Conservation (phyloP, 2,329 filamentous ascomycete genomes). For the Talaromyces sp. region DNA sequence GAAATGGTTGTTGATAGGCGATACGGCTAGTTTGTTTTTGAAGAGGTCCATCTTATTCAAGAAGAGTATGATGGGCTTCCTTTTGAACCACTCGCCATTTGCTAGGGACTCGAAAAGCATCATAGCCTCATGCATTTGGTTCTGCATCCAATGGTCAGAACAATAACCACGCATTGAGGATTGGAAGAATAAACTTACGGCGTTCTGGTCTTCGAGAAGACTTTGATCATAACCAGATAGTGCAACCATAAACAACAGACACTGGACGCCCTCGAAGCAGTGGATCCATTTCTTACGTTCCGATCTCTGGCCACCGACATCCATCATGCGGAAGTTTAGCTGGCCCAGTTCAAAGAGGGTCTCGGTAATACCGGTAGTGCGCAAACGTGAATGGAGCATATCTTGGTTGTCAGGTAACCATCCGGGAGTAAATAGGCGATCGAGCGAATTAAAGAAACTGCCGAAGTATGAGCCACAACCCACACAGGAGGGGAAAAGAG, state of each 20-base stretch:
- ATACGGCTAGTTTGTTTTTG: conserved; percentile 66
- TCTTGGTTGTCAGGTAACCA: conserved; percentile 94
- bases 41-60: conserved; percentile 86
- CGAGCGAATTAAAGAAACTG: conserved; percentile 78
- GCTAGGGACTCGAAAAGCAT: conserved; percentile 84
- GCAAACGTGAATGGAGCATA: conserved; percentile 79
- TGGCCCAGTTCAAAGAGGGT: conserved; percentile 88
- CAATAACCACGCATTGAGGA: background rate
- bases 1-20: conserved; percentile 69
- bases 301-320: conserved; percentile 85
- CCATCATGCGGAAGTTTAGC: conserved; percentile 94
- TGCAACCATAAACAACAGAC: conserved; percentile 85
- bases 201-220: conserved; percentile 91
- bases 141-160: conserved; percentile 43
- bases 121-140: conserved; percentile 85
- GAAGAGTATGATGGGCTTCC: conserved; percentile 76
- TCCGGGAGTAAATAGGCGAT: conserved; percentile 67
- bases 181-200: conserved; percentile 55
- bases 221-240: conserved; percentile 97
- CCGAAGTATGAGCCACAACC: background rate
- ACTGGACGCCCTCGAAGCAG: conserved; percentile 91
- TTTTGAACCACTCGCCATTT: conserved; percentile 81
- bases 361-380: conserved; percentile 94
- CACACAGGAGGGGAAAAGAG: background rate
- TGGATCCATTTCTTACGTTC: conserved; percentile 98